Evolutionary conservation across 2,329 filamentous ascomycete genomes (phyloP), one percentile per base, ranked within the genome.

Genomic region (Neofusicoccum laricinum): DNA sequence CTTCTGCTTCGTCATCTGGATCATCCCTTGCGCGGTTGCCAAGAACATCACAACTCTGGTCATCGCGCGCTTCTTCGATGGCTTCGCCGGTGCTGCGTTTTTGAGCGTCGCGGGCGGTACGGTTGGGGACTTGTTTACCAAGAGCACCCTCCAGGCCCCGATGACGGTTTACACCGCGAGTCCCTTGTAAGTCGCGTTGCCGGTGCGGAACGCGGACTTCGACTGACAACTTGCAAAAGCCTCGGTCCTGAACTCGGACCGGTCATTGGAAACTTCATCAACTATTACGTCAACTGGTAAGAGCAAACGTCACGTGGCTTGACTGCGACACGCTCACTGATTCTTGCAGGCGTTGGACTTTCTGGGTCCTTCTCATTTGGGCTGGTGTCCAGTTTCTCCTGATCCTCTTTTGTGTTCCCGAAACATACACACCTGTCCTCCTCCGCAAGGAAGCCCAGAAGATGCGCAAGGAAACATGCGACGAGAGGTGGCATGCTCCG

Each of bases 321-420:
- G 25, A 6, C 25, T 30, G 25, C 25, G 25, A 30, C 25, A 30
- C 2, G 25, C 6, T 30, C 25, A 30, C 25, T 30, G 25, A 30
- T 30, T 3, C 25, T 6, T 30, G 25, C 25, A 30, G 25, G 84
- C 80, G 72, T 71, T 77, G 74, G 75, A 75, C 64, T 14, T 67
- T 95, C 76, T 97, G 93, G 73, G 84, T 93, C 3, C 81, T 96
- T 65, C 78, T 96, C 58, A 96, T 97, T 57, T 96, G 92, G 92
- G 84, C 88, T 1, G 86, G 82, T 30, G 48, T 81, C 6, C 77
- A 92, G 70, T 82, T 92, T 57, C 73, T 83, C 10, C 79, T 86
- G 65, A 88, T 97, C 61, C 73, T 88, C 38, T 73, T 92, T 36
- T 81, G 93, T 46, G 92, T 97, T 2, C 93, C 93, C 4, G 93